These are phyloP conservation scores for Alternaria sp. DNA, from an alignment of 2,329 filamentous ascomycete genomes.

Conservation along the genomic window DNA sequence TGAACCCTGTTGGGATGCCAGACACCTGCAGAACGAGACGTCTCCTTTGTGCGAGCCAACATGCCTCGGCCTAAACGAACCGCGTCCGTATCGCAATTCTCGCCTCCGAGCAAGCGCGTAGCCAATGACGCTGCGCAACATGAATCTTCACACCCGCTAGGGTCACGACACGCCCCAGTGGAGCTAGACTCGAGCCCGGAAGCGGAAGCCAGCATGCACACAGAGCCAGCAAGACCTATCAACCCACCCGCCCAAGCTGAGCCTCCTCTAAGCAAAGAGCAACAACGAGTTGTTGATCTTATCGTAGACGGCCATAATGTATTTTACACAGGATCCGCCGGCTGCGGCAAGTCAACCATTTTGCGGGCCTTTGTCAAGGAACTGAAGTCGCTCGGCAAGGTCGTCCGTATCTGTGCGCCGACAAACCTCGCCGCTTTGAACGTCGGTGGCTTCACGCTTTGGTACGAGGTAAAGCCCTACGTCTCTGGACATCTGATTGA, in stretches of 20 bases:
- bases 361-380: conserved; percentile 56
- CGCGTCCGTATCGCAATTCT: background rate
- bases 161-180: background rate
- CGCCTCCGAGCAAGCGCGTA: background rate
- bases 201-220: background rate
- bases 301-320: conserved; percentile 63
- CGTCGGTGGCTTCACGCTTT: conserved; percentile 62
- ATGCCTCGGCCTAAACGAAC: background rate
- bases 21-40: background rate
- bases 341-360: conserved; percentile 65
- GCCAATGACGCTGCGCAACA: background rate
- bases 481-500: background rate
- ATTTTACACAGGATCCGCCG: conserved; percentile 69
- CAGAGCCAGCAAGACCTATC: background rate
- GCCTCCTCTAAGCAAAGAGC: conserved; percentile 54
- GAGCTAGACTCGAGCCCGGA: background rate
- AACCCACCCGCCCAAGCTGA: background rate
- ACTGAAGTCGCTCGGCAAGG: conserved; percentile 43
- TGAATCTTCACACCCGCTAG: background rate
- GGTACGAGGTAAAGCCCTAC: background rate
- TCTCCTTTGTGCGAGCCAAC: background rate
- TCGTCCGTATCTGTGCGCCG: conserved; percentile 62
- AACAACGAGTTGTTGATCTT: conserved; percentile 57
- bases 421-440: conserved; percentile 66
- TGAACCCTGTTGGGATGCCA: background rate